Evolutionary conservation across 2,329 filamentous ascomycete genomes (phyloP).

Genomic region (Dothiorella sarmentorum): DNA sequence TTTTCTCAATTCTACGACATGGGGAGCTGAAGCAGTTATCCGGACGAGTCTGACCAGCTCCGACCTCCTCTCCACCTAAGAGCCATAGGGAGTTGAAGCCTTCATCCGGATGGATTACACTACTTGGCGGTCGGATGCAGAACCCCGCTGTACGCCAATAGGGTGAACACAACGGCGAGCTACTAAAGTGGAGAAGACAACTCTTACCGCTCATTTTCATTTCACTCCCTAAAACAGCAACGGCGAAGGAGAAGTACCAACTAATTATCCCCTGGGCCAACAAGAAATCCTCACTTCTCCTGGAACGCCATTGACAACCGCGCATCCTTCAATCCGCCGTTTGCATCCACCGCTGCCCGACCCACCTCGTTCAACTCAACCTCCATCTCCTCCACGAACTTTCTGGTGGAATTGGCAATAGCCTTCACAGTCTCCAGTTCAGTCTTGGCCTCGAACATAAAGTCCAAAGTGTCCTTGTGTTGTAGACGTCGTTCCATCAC

Average conservation of each 20-base stretch:
- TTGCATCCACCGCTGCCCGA: background rate
- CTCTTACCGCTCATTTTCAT: too few relatives aligned
- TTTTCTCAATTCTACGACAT: background rate
- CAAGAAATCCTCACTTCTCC: background rate
- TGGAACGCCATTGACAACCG: background rate
- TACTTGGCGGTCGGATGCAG: too few relatives aligned
- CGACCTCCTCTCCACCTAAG: too few relatives aligned
- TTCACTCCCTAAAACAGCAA: background rate
- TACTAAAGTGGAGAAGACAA: too few relatives aligned
- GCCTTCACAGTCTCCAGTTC: constrained; percentile 59
- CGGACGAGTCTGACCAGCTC: too few relatives aligned
- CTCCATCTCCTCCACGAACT: background rate
- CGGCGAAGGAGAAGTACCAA: too few relatives aligned
- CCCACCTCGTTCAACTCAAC: background rate
- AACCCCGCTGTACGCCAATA: too few relatives aligned
- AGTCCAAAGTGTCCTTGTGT: background rate
- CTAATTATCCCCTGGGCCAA: too few relatives aligned
- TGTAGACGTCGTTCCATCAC: background rate
- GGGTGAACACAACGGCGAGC: too few relatives aligned
- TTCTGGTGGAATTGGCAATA: constrained; percentile 20
- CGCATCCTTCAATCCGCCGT: background rate
- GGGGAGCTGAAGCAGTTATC: too few relatives aligned
- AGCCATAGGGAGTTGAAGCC: too few relatives aligned
- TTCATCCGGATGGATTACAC: too few relatives aligned
- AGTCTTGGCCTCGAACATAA: constrained; percentile 63